These are phyloP conservation scores for Pseudozyma flocculosa DNA, from an alignment of 1,284 basidiomycete genomes.

Conservation along the genomic window DNA sequence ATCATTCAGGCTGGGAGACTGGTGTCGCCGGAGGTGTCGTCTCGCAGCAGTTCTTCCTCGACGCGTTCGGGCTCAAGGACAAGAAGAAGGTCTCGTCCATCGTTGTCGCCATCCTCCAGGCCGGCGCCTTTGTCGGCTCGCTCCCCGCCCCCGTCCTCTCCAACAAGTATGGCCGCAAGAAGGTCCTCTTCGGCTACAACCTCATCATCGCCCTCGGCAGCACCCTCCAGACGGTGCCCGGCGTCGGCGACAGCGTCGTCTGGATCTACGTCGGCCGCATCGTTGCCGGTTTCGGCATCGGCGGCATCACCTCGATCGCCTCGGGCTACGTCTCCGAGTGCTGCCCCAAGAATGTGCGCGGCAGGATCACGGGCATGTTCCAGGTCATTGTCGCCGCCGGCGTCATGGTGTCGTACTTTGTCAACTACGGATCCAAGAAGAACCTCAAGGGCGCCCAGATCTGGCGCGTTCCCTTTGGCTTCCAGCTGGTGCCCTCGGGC, in stretches of 20 bases:
- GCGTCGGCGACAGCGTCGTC: slow-evolving; percentile 1
- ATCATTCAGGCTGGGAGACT: slow-evolving; percentile 70
- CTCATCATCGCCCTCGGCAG: slow-evolving; percentile 3
- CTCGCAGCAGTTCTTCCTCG: slow-evolving; percentile 66
- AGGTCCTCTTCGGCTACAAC: slow-evolving; percentile 4
- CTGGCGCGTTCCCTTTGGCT: slow-evolving; percentile 73
- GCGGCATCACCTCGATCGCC: slow-evolving; percentile 22
- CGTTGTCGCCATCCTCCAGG: slow-evolving; percentile 10
- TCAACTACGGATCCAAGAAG: slow-evolving; percentile 63
- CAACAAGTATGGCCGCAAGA: slow-evolving; percentile 6
- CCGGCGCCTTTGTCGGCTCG: slow-evolving; percentile 8
- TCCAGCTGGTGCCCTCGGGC: slow-evolving; percentile 75
- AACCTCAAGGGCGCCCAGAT: slow-evolving; percentile 64
- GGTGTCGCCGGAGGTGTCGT: slow-evolving; percentile 70
- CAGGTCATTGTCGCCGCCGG: slow-evolving; percentile 51
- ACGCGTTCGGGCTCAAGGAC: slow-evolving; percentile 67
- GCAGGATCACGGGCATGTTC: slow-evolving; percentile 58
- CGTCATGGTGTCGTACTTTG: slow-evolving; percentile 60
- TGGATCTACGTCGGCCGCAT: slow-evolving; percentile 5
- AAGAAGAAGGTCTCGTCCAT: slow-evolving; percentile 7
- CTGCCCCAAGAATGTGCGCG: slow-evolving; percentile 49
- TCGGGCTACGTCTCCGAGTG: slow-evolving; percentile 49
- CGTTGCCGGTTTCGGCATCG: slow-evolving; percentile 10
- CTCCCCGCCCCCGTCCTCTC: slow-evolving; percentile 3
- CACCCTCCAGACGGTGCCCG: slow-evolving; percentile 2